Percentiles rank a stretch among this genome's conserved stretches.
phyloP scores from a whole-genome alignment of 163 green algal species.

The Scenedesmus sp. region DNA sequence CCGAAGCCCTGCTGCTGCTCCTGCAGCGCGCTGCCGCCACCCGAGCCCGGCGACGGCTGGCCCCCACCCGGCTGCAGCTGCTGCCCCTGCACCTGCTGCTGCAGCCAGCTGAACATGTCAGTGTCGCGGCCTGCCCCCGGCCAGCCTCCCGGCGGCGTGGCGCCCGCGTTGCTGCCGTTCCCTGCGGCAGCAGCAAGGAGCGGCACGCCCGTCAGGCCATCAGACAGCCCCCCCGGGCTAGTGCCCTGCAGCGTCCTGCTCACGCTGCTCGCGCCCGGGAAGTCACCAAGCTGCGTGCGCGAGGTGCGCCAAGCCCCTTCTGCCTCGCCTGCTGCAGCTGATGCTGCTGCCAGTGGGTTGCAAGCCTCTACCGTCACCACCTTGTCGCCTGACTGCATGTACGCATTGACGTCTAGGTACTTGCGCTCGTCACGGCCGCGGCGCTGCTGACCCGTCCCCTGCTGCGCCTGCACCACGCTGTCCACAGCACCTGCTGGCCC shows the following conservation, averaged over 20 bases:
- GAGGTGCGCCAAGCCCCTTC: not conserved
- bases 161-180: not conserved
- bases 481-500: slow-evolving; percentile 1
- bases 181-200: not conserved
- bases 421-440: not conserved
- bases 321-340: not conserved
- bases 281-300: not conserved
- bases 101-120: slow-evolving; percentile 38
- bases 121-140: not conserved
- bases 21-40: not conserved
- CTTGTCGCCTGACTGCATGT: not conserved
- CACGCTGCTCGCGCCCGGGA: not conserved
- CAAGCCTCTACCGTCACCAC: not conserved
- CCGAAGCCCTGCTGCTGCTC: not conserved
- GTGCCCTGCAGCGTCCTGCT: not conserved
- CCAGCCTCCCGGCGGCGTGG: not conserved
- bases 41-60: not conserved
- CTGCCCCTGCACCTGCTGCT: slow-evolving; percentile 29
- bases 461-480: not conserved
- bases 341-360: not conserved
- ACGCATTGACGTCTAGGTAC: slow-evolving; percentile 28
- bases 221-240: not conserved
- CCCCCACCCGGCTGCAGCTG: not conserved
- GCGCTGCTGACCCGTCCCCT: too few species aligned
- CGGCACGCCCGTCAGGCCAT: not conserved